phyloP scores from a whole-genome alignment of 768 basidiomycete species.

The Pleurotus sapidus region DNA sequence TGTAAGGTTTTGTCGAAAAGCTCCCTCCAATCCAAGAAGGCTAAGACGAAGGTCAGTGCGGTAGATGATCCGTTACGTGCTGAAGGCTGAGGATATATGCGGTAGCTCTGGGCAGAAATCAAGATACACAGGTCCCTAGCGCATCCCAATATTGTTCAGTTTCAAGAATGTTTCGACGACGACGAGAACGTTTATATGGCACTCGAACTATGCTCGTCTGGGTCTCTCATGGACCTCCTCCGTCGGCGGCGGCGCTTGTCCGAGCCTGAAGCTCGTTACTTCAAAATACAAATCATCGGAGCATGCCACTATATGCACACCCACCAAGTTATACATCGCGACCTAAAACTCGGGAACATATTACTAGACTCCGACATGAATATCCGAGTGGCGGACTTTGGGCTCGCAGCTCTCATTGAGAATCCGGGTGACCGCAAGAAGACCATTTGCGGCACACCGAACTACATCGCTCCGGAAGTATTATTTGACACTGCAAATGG shows the following conservation, averaged over 20 bases:
- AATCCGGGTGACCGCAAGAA: conserved; percentile 97
- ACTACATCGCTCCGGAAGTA: conserved; percentile 98
- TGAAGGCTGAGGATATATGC: background rate
- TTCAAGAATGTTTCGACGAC: conserved; percentile 95
- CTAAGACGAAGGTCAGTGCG: conserved; percentile 83
- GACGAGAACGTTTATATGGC: conserved; percentile 96
- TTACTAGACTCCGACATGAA: conserved; percentile 93
- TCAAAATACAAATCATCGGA: conserved; percentile 91
- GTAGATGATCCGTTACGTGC: background rate
- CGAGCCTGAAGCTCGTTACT: conserved; percentile 91
- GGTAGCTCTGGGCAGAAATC: conserved; percentile 95
- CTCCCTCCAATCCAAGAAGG: conserved; percentile 92
- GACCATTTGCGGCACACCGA: conserved; percentile 98
- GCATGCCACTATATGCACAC: conserved; percentile 98
- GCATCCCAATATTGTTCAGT: conserved; percentile 91
- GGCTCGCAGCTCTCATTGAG: conserved; percentile 94
- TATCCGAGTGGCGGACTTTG: conserved; percentile 96
- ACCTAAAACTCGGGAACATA: conserved; percentile 94
- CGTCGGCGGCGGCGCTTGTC: conserved; percentile 83
- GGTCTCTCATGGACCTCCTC: conserved; percentile 89
- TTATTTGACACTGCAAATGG: conserved; percentile 94
- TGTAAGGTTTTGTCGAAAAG: conserved; percentile 95
- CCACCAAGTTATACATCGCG: conserved; percentile 95
- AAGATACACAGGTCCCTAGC: conserved; percentile 91
- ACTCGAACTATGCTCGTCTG: conserved; percentile 87